Percentiles rank a stretch among this genome's conserved stretches.
Evolutionary conservation across 2,329 filamentous ascomycete genomes (phyloP).

Genomic region (Chaetomiaceae sp.): DNA sequence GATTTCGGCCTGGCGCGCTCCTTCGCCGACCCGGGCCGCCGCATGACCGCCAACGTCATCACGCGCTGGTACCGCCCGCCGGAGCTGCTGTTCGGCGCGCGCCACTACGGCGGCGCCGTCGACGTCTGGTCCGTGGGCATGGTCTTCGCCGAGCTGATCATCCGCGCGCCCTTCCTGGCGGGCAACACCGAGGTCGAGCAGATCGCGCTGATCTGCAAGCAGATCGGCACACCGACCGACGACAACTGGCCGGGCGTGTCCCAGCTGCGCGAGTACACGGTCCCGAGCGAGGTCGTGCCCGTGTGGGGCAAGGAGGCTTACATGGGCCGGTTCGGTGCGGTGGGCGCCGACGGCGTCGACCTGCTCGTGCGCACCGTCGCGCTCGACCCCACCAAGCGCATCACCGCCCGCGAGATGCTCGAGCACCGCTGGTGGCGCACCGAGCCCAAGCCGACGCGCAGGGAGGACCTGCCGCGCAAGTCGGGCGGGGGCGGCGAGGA

Average conservation of each 20-base stretch:
- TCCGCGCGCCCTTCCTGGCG: slow-evolving; percentile 75
- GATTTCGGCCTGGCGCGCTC: slow-evolving; percentile 92
- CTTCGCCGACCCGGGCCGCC: slow-evolving; percentile 80
- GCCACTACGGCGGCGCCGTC: slow-evolving; percentile 82
- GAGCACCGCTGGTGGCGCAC: slow-evolving; percentile 80
- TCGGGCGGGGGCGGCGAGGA: slow-evolving; percentile 60
- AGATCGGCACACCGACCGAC: slow-evolving; percentile 85
- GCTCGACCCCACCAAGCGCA: slow-evolving; percentile 79
- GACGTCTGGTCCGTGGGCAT: slow-evolving; percentile 92
- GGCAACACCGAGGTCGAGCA: slow-evolving; percentile 83
- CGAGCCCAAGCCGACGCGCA: slow-evolving; percentile 75
- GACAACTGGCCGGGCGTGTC: slow-evolving; percentile 93
- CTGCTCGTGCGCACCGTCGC: slow-evolving; percentile 78
- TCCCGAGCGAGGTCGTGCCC: slow-evolving; percentile 46
- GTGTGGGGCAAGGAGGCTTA: slow-evolving; percentile 66
- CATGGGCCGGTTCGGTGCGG: slow-evolving; percentile 67
- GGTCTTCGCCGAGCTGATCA: slow-evolving; percentile 85
- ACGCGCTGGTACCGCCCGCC: slow-evolving; percentile 95
- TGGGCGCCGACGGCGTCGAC: slow-evolving; percentile 79
- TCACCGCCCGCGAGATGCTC: slow-evolving; percentile 70
- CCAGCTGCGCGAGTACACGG: slow-evolving; percentile 72
- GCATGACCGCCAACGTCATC: slow-evolving; percentile 93
- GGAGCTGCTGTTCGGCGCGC: slow-evolving; percentile 85
- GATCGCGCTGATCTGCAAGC: slow-evolving; percentile 74
- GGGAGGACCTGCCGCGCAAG: slow-evolving; percentile 75